These are phyloP conservation scores for Coemansia umbellata DNA, from an alignment of 192 early-diverging fungal species.

Conservation along the genomic window DNA sequence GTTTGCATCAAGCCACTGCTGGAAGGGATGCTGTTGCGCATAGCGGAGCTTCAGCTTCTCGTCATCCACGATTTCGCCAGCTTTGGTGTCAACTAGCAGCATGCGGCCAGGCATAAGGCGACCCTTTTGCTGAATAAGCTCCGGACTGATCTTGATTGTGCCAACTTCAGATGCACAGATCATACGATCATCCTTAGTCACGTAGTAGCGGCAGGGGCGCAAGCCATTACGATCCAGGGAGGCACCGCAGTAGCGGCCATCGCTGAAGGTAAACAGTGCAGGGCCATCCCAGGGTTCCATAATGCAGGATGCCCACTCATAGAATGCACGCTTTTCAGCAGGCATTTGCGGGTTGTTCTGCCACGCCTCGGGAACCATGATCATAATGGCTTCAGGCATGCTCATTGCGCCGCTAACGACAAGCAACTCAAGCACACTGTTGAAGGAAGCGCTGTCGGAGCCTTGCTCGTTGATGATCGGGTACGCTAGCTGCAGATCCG, in stretches of 20 bases:
- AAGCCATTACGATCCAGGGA: slow-evolving; percentile 97
- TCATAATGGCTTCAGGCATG: slow-evolving; percentile 95
- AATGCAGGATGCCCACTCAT: slow-evolving; percentile 94
- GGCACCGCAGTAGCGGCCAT: slow-evolving; percentile 97
- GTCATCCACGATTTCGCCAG: slow-evolving; percentile 89
- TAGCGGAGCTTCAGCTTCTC: slow-evolving; percentile 79
- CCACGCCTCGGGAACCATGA: slow-evolving; percentile 99
- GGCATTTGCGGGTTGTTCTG: slow-evolving; percentile 84
- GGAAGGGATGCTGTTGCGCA: slow-evolving; percentile 68
- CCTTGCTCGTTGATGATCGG: slow-evolving; percentile 95
- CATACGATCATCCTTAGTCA: slow-evolving; percentile 89
- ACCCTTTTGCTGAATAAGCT: slow-evolving; percentile 80
- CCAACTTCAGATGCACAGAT: slow-evolving; percentile 98
- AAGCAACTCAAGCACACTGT: slow-evolving; percentile 94
- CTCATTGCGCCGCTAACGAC: slow-evolving; percentile 86
- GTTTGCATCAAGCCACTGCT: slow-evolving; percentile 80
- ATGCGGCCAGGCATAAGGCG: slow-evolving; percentile 95
- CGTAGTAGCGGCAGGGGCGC: slow-evolving; percentile 96
- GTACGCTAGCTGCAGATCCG: slow-evolving; percentile 74
- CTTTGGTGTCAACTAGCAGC: slow-evolving; percentile 92
- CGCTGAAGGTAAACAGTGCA: slow-evolving; percentile 94
- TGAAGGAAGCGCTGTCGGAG: slow-evolving; percentile 94
- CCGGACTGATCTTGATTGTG: slow-evolving; percentile 78
- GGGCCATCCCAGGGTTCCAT: slow-evolving; percentile 99
- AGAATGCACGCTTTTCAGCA: slow-evolving; percentile 83